phyloP scores from a whole-genome alignment of 805 yeast species.

The Metschnikowia henanensis region DNA sequence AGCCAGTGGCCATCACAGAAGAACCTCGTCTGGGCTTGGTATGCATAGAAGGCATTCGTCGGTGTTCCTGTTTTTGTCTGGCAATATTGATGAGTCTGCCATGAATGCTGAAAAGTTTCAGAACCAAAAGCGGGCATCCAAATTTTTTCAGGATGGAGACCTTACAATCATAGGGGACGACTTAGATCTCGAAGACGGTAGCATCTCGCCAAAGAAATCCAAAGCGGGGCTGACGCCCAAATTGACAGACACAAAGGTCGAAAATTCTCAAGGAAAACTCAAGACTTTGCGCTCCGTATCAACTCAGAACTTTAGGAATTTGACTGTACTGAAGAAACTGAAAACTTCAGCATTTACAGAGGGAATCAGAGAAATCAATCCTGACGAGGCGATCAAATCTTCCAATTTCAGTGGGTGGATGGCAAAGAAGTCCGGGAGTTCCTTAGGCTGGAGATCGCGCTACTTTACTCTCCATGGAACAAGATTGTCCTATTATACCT shows the following conservation, averaged over 20 bases:
- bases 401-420: slow-evolving; percentile 93
- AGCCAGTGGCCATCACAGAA: slow-evolving; percentile 26
- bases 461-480: slow-evolving; percentile 90
- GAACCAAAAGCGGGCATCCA: slow-evolving; percentile 13
- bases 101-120: slow-evolving; percentile 11
- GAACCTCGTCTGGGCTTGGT: slow-evolving; percentile 29
- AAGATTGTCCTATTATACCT: slow-evolving; percentile 81
- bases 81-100: slow-evolving; percentile 24
- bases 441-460: slow-evolving; percentile 87
- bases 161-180: slow-evolving; percentile 16
- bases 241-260: slow-evolving; percentile 2
- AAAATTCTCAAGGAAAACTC: slow-evolving; percentile 28
- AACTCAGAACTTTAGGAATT: slow-evolving; percentile 47
- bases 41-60: slow-evolving; percentile 63
- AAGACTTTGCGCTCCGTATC: slow-evolving; percentile 56
- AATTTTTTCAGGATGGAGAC: slow-evolving; percentile 12
- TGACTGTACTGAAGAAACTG: slow-evolving; percentile 52
- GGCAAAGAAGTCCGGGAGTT: slow-evolving; percentile 82
- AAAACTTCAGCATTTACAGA: slow-evolving; percentile 82
- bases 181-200: slow-evolving; percentile 34
- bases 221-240: slow-evolving; percentile 34
- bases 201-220: slow-evolving; percentile 37
- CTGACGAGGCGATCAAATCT: slow-evolving; percentile 72
- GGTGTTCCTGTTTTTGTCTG: slow-evolving; percentile 50
- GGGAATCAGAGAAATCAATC: slow-evolving; percentile 76